Evolutionary conservation across 768 basidiomycete genomes (phyloP), one percentile per base, ranked within the genome.

Genomic region (Hydnomerulius pinastri): DNA sequence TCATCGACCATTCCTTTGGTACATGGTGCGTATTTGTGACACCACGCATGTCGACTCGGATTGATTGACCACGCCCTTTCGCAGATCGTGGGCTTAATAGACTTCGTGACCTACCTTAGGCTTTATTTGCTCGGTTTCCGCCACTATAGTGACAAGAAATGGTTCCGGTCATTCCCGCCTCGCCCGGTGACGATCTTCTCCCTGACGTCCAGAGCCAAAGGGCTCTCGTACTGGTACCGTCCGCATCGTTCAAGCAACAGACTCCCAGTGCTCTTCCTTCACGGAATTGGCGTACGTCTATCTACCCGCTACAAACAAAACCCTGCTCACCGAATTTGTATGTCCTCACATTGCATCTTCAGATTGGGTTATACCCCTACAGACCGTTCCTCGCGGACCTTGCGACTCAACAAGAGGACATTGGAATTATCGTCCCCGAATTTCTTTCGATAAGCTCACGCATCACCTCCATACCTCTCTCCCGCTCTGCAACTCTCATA

Each of bases 281-380:
- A 87, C 47, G 86, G 85, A 9, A 79, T 86, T n/a, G 86, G 85
- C 9, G 82, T 85, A 65, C n/a, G 57, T 50, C n/a, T n/a, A n/a
- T n/a, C n/a, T n/a, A n/a, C n/a, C n/a, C n/a, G n/a, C n/a, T n/a
- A n/a, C n/a, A n/a, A n/a, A n/a, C n/a, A n/a, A n/a, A n/a, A n/a
- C n/a, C n/a, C n/a, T n/a, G n/a, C n/a, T n/a, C n/a, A n/a, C n/a
- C n/a, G n/a, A n/a, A n/a, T n/a, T n/a, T n/a, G n/a, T n/a, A n/a
- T n/a, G n/a, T n/a, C n/a, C 13, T n/a, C 38, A 48, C 18, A 20
- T 42, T 11, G 25, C 6, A 15, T 43, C 4, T 3, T 20, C 53
- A 85, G 84, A 83, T 87, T 47, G 86, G 86, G 27, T 65, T 86
- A 35, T 77, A 72, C 60, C 78, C 83, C 0, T 87, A 87, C 50